Base-by-base conservation (phyloP, 2,329 filamentous ascomycete species). In the Metarhizium album region DNA sequence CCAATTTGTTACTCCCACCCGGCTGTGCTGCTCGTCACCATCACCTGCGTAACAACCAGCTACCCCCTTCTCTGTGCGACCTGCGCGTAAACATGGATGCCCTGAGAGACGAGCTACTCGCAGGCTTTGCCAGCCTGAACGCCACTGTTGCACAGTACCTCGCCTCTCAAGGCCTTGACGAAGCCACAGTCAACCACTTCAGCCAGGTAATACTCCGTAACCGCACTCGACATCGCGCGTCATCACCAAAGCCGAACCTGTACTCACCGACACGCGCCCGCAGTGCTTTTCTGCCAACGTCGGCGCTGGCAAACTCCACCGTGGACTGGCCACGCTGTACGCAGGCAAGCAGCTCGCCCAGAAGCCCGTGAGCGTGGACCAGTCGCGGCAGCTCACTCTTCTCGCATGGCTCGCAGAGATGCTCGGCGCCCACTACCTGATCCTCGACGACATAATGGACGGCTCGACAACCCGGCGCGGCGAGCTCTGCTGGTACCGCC, bases 391-490 rank as follows among this genome's bases (percentile, higher is more conserved):
- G 61, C 77, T 90, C 46, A 87, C 89, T 38, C 85, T 88, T 20
- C 80, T 98, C 18, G 91, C 93, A 64, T 98, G 91, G 93, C 83
- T 95, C 79, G 95, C 93, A 56, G 91, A 98, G 78, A 82, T 98
- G 47, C 86, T 98, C 29, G 93, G 97, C 74, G 91, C 91, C 57
- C 96, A 95, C 78, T 97, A 97, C 82, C 82, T 98, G 50, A 91
- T 98, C 58, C 90, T 87, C 42, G 91, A 98, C 72, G 91, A 98
- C 69, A 95, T 97, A 63, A 98, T 98, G 91, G 91, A 98, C 73
- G 73, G 79, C 61, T 93, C 86, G 68, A 93, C 95, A 69, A 97
- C 91, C 51, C 89, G 91, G 54, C 88, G 91, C 59, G 90, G 91
- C 55, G 81, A 85, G 71, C 90, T 90, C 42, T 98, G 91, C 76